phyloP scores from a whole-genome alignment of 176 grass and related monocot genomes.

The Cenchrus americanus region DNA sequence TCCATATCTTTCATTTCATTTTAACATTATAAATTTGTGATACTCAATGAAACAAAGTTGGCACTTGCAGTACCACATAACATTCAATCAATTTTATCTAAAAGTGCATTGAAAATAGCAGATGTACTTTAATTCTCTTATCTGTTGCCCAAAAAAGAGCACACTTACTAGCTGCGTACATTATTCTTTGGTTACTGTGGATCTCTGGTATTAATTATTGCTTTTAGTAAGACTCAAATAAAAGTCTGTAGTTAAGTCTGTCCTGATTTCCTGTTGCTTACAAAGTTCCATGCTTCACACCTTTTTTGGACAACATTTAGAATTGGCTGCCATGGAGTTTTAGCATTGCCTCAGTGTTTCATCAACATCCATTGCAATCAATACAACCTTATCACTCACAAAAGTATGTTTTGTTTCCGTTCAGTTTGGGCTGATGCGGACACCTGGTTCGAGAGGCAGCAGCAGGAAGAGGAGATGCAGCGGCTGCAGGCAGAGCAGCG shows the following conservation, averaged over 20 bases:
- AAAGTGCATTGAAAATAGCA: not conserved
- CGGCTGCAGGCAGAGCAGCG: conserved; percentile 81
- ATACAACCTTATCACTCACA: conserved; percentile 18
- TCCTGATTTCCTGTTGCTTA: too few species aligned
- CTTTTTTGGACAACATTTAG: not conserved
- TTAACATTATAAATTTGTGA: not conserved
- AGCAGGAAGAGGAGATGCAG: conserved; percentile 97
- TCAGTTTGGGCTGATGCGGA: conserved; percentile 97
- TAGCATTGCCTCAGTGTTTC: not conserved
- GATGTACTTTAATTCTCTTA: not conserved
- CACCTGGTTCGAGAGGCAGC: conserved; percentile 99
- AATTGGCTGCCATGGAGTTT: not conserved
- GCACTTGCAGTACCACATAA: not conserved
- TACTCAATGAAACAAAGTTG: not conserved
- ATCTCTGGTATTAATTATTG: not conserved
- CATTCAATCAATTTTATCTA: too few species aligned
- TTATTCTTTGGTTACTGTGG: not conserved
- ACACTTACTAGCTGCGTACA: not conserved
- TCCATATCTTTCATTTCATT: not conserved
- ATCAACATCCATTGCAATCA: not conserved
- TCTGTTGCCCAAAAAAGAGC: not conserved
- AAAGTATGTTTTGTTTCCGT: conserved; percentile 24
- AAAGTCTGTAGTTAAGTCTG: not conserved
- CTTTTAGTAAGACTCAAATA: not conserved
- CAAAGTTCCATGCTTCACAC: not conserved